Base-by-base conservation (phyloP, 1,139 yeast species). In the Hyphopichia burtonii region DNA sequence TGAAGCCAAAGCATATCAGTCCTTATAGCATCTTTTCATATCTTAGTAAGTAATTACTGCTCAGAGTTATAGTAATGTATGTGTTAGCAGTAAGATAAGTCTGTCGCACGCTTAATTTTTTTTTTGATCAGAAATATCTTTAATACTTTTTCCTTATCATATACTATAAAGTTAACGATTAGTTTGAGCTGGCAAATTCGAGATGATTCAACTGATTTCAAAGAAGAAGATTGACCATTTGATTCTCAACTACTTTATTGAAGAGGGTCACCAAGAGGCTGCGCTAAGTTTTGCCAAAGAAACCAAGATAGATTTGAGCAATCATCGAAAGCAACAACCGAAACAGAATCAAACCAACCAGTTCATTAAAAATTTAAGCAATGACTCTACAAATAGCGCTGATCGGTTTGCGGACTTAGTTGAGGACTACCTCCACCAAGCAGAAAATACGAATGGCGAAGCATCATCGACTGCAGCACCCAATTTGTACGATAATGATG, bases 261-360 rank as follows among this genome's bases (percentile, higher is more conserved):
- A 76, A 45, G 85, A 81, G 53, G 85, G 85, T 0, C 77, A 78
- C 52, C 73, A 74, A 41, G 67, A 72, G 15, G 80, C 85, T 0
- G 80, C 81, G 1, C 39, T 61, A 3, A 66, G 70, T 36, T 77
- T 80, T 56, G 71, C 83, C 5, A 59, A 61, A 36, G 85, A 80
- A 47, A 61, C 63, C 11, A 53, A 57, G 25, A 52, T 62, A 6
- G 58, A 55, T 27, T 44, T 65, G 22, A 23, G 40, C 8, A 41
- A 43, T 20, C 42, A 40, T 19, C 17, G 36, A 10, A 40, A 37
- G 11, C 37, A 36, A 23, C 34, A 30, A 23, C n/a, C 43, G 16
- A 30, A 38, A n/a, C 41, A 43, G 3, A 43, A 42, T 3, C 39
- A 40, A 31, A 42, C 54, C 3, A 31, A 38, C 17, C 38, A 45